phyloP scores from a whole-genome alignment of 2,329 filamentous ascomycete species.

The Lojkania enalia region DNA sequence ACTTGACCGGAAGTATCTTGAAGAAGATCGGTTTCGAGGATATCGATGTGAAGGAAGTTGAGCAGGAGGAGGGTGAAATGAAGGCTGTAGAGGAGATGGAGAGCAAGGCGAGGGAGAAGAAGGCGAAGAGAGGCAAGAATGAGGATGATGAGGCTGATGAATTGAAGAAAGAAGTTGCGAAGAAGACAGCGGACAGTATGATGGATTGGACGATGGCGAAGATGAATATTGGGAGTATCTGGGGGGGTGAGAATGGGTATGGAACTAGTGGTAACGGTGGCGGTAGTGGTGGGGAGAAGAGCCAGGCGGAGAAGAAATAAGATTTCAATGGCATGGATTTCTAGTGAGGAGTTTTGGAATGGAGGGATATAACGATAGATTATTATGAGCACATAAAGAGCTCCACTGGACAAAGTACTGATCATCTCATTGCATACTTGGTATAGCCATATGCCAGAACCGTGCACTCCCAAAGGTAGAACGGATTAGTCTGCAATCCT shows the following conservation, averaged over 20 bases:
- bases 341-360: not conserved
- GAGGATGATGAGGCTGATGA: constrained; percentile 41
- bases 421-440: no score
- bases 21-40: constrained; percentile 58
- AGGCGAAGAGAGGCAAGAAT: constrained; percentile 34
- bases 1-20: constrained; percentile 55
- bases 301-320: constrained; percentile 25
- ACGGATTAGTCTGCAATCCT: no score
- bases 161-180: constrained; percentile 48
- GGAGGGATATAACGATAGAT: no score
- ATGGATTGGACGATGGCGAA: constrained; percentile 49
- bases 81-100: constrained; percentile 50
- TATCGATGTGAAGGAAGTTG: constrained; percentile 52
- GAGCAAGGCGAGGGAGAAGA: constrained; percentile 43
- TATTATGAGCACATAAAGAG: no score
- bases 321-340: no score
- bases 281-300: constrained; percentile 17
- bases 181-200: constrained; percentile 50
- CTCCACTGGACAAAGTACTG: no score
- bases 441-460: no score
- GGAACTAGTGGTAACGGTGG: no score
- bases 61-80: constrained; percentile 50
- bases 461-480: no score
- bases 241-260: no score
- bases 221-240: constrained; percentile 33